Evolutionary conservation across 1,284 basidiomycete species (phyloP), one percentile per base, ranked within the genome.

Genomic region (Coniferiporia sulphurascens): DNA sequence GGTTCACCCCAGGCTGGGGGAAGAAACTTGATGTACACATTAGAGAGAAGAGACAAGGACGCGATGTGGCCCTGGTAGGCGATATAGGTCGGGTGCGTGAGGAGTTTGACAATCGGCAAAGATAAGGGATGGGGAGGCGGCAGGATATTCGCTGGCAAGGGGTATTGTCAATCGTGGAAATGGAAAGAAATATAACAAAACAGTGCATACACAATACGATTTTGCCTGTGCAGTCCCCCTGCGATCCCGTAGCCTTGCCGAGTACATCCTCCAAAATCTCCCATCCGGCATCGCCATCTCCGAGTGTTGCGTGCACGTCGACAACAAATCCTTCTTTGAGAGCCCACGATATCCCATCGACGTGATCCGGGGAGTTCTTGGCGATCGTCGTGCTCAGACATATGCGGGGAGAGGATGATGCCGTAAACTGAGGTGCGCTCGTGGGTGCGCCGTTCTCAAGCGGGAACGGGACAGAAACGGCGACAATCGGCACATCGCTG

Each of bases 51-150:
- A 4, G 91, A 93, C 41, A 95, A 77, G 1, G 87, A 78, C 1
- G 91, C 86, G 15, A 85, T 80, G 58, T 87, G 87, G 4, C 84
- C 78, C 67, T 92, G 86, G 73, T 91, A 93, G 36, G 81, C 78
- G 32, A 81, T 77, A 71, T 93, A 95, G 5, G 78, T 79, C 1
- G 85, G 81, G 64, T 91, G 86, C 52, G 83, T 85, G 74, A 91
- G 84, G 68, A 92, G 76, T 68, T 90, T 86, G 32, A 91, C 87
- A 56, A 89, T 85, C 0, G 88, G 85, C 27, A 89, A 74, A 48
- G 82, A 74, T 48, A 88, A 75, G 64, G 86, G 84, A 64, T 92
- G 81, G 1, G 91, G 88, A n/a, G 93, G 93, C 21, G 91, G 92
- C 1, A 95, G 80, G 35, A 93, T 74, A 67, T 92, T 93, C 58